These are phyloP conservation scores for Brassica rapa DNA, from an alignment of 345 rosid species.

Conservation along the genomic window DNA sequence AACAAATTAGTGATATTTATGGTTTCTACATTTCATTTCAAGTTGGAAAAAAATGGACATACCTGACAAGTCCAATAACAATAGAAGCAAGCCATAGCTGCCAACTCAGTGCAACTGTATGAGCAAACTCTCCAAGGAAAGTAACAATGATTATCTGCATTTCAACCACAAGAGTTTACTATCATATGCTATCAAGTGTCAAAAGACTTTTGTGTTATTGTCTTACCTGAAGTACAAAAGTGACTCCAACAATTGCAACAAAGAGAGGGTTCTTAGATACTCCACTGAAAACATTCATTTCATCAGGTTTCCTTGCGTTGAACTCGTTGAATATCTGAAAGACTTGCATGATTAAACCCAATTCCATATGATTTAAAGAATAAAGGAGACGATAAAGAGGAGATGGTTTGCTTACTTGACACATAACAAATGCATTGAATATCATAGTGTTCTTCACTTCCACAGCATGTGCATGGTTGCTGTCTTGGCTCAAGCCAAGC, in stretches of 20 bases:
- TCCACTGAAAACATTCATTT: conserved; percentile 80
- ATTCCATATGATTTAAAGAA: conserved; percentile 9
- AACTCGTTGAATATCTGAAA: conserved; percentile 90
- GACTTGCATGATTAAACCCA: conserved; percentile 21
- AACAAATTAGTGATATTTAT: conserved; percentile 3
- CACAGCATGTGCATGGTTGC: conserved; percentile 50
- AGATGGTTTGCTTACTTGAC: conserved; percentile 75
- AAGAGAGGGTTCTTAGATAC: conserved; percentile 80
- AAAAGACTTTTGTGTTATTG: not conserved
- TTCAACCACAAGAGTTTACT: conserved; percentile 22
- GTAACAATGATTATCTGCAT: conserved; percentile 78
- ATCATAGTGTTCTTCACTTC: conserved; percentile 83
- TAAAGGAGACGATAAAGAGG: conserved; percentile 10
- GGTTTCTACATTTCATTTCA: not conserved
- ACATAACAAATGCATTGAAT: conserved; percentile 88
- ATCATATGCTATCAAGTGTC: not conserved
- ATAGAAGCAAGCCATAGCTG: conserved; percentile 70
- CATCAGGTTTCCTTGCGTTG: conserved; percentile 95
- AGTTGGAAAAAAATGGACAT: conserved; percentile 27
- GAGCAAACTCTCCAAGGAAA: conserved; percentile 78
- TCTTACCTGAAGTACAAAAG: conserved; percentile 77
- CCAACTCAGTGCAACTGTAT: conserved; percentile 70
- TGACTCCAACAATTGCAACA: conserved; percentile 69
- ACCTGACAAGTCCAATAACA: conserved; percentile 79
- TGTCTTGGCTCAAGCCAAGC: conserved; percentile 54